A percentile compares a stretch with the other conserved stretches of the same genome.
Evolutionary conservation across 768 basidiomycete genomes (phyloP).

Genomic region (Serendipita sp.): DNA sequence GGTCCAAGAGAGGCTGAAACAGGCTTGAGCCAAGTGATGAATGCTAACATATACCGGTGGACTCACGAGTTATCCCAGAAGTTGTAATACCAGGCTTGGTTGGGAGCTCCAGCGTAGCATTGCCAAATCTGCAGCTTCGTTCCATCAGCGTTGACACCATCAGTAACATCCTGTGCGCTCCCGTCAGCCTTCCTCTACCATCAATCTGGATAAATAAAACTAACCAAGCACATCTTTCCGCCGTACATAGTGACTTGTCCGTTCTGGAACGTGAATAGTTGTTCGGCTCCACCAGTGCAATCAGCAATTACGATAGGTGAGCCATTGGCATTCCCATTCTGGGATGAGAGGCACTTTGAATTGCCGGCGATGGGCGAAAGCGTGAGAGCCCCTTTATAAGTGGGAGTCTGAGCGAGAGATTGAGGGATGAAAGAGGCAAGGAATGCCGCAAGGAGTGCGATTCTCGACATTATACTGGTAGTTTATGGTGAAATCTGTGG

Average conservation of each 20-base stretch:
- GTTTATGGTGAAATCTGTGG: too few species aligned
- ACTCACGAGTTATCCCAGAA: neutral
- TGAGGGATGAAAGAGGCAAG: too few species aligned
- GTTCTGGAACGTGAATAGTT: constrained; percentile 31
- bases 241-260: constrained; percentile 17
- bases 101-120: constrained; percentile 16
- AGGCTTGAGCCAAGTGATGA: neutral
- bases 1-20: neutral
- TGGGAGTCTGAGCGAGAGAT: neutral
- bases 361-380: neutral
- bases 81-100: constrained; percentile 2
- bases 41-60: neutral
- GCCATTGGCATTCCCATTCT: constrained; percentile 19
- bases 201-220: constrained; percentile 22
- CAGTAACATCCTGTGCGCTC: neutral
- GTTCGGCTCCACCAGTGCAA: constrained; percentile 29
- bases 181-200: neutral
- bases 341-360: neutral
- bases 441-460: constrained; percentile 10
- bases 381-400: neutral
- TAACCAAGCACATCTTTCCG: constrained; percentile 34
- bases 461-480: neutral
- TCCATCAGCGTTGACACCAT: neutral
- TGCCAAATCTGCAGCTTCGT: constrained; percentile 28
- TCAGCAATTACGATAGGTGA: constrained; percentile 31